These are phyloP conservation scores for Scytalidium sp. DNA, from an alignment of 2,329 filamentous ascomycete species.

Conservation along the genomic window DNA sequence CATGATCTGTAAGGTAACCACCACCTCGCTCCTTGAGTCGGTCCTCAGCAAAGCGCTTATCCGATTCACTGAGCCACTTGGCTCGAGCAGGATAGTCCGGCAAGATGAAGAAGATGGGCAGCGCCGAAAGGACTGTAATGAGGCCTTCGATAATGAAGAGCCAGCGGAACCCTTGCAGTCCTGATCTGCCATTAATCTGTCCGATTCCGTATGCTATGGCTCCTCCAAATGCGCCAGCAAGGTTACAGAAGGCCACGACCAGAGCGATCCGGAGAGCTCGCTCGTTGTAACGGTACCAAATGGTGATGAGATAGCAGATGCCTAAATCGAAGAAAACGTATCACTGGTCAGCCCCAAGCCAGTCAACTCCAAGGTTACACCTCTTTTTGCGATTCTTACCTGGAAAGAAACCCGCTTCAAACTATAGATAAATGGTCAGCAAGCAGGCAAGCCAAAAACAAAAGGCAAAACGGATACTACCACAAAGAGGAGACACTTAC, in stretches of 20 bases:
- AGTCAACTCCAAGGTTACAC: too few relatives aligned
- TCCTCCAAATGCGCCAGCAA: slow-evolving; percentile 12
- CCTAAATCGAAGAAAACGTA: too few relatives aligned
- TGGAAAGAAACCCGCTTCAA: slow-evolving; percentile 34
- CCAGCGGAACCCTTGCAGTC: slow-evolving; percentile 9
- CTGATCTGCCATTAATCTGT: slow-evolving; percentile 6
- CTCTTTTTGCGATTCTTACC: too few relatives aligned
- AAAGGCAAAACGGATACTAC: too few relatives aligned
- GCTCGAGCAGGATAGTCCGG: slow-evolving; percentile 43
- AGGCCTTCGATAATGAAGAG: slow-evolving; percentile 12
- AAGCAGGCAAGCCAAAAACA: too few relatives aligned
- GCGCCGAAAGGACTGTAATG: slow-evolving; percentile 43
- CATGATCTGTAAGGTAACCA: too few relatives aligned
- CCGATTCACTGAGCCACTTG: slow-evolving; percentile 37
- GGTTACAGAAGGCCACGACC: slow-evolving; percentile 7
- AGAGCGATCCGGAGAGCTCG: slow-evolving; percentile 5
- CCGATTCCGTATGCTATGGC: slow-evolving; percentile 8
- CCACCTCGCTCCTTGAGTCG: slow-evolving; percentile 37
- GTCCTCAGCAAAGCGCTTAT: slow-evolving; percentile 35
- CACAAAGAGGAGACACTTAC: too few relatives aligned
- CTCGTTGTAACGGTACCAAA: slow-evolving; percentile 12
- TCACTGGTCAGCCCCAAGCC: too few relatives aligned
- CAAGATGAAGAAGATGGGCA: slow-evolving; percentile 38
- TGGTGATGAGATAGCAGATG: slow-evolving; percentile 10
- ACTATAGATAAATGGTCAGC: too few relatives aligned